Percentiles rank a stretch among this genome's conserved stretches.
phyloP scores from a whole-genome alignment of 495 filamentous ascomycete genomes.

The Immersiella caudata region DNA sequence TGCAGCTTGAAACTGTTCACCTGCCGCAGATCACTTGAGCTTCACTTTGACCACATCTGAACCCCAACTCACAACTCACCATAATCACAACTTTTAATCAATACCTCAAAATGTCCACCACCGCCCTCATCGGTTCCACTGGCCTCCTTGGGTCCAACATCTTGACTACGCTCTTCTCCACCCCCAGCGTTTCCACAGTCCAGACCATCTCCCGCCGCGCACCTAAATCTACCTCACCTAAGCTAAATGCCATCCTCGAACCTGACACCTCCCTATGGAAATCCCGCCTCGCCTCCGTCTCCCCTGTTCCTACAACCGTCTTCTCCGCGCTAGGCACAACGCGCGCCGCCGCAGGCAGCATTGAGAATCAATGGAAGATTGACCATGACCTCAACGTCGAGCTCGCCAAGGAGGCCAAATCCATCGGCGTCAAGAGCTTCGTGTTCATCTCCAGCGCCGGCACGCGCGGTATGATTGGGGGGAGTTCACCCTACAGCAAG shows the following conservation, averaged over 20 bases:
- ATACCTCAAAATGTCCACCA: conserved; percentile 36
- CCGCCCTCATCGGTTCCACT: conserved; percentile 59
- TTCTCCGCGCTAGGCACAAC: conserved; percentile 72
- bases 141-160: conserved; percentile 62
- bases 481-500: conserved; percentile 56
- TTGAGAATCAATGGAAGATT: conserved; percentile 74
- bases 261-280: conserved; percentile 60
- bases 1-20: not conserved
- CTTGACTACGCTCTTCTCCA: conserved; percentile 55
- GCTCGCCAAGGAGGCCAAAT: conserved; percentile 65
- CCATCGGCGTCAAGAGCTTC: conserved; percentile 64
- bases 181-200: conserved; percentile 47
- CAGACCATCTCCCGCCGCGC: conserved; percentile 61
- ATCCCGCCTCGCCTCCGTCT: conserved; percentile 51
- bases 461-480: conserved; percentile 40
- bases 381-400: conserved; percentile 76
- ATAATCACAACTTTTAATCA: conserved; percentile 2
- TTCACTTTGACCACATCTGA: not conserved
- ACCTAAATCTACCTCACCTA: conserved; percentile 49
- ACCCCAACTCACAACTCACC: not conserved
- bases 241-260: conserved; percentile 53
- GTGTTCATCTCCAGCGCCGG: conserved; percentile 67
- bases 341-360: conserved; percentile 62
- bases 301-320: conserved; percentile 61
- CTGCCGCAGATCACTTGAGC: not conserved